Evolutionary conservation across 441 rosid species (phyloP), one percentile per base, ranked within the genome.

Genomic region (Pelargonium citronellum): DNA sequence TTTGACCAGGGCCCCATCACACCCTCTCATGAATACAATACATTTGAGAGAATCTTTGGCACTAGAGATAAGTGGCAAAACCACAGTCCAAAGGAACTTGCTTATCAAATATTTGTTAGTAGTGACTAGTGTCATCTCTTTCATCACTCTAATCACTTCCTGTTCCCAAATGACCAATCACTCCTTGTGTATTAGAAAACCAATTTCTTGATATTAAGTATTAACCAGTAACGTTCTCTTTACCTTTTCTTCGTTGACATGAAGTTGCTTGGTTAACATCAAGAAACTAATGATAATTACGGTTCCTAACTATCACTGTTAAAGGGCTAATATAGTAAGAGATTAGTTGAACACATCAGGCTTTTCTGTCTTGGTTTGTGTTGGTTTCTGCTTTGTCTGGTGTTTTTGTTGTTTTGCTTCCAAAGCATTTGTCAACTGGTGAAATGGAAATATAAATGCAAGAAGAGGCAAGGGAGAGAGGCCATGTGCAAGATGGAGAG

Each of bases 1-100:
- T 65, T 81, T 80, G 85, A 86, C 84, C 80, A 46, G 39, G 86
- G 79, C 41, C 88, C 92, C 84, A 70, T 70, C 37, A 7, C 61
- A 17, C 3, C 39, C 53, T 68, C 30, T 49, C 55, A 8, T 66
- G 9, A 67, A 44, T 43, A 47, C 17, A 66, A 67, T 7, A 69
- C 5, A 57, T 17, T 20, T 43, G 11, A 74, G 13, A 74, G 61
- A 55, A 81, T 87, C 82, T 83, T 80, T 70, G 66, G 76, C 70
- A 7, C 46, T 61, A 51, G 4, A 55, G 77, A 64, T 49, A 69
- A 55, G 67, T 37, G 53, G 43, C 15, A 57, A 41, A 24, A 13
- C 81, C 77, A 19, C 66, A 63, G 47, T 66, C 81, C 84, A 78
- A 80, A 73, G 37, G 22, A 30, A 13, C 44, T 63, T 71, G 70